Percentiles rank a stretch among this genome's conserved stretches.
Evolutionary conservation across 2,329 filamentous ascomycete genomes (phyloP).

Genomic region (Penicillium sp.): DNA sequence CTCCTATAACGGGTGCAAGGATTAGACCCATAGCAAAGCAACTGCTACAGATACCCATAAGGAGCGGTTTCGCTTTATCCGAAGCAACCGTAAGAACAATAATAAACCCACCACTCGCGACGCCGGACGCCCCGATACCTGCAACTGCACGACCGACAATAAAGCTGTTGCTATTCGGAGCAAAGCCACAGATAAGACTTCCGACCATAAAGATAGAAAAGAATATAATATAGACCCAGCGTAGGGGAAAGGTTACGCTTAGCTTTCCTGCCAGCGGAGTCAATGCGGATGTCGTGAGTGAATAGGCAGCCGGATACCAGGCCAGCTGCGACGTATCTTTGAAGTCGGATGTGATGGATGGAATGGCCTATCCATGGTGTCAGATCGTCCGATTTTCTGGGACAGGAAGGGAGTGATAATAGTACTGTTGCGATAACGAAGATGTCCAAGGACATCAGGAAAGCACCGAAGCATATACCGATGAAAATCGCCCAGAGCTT

Average conservation of each 20-base stretch:
- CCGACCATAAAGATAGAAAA: not conserved
- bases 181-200: not conserved
- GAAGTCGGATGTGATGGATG: constrained; percentile 3
- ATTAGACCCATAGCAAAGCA: constrained; percentile 6
- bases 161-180: not conserved
- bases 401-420: too few relatives aligned
- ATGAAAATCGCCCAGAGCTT: constrained; percentile 7
- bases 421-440: constrained; percentile 3
- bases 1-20: constrained; percentile 9
- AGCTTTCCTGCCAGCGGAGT: constrained; percentile 13
- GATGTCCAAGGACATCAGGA: constrained; percentile 6
- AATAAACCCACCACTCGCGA: not conserved
- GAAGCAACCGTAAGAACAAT: not conserved
- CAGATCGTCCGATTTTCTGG: not conserved
- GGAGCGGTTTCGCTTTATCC: not conserved
- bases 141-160: constrained; percentile 3
- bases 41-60: constrained; percentile 4
- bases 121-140: constrained; percentile 1
- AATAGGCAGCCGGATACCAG: constrained; percentile 12
- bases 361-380: constrained; percentile 1
- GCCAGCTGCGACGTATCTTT: constrained; percentile 5
- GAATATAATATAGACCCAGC: not conserved
- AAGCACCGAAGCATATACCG: constrained; percentile 6
- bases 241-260: not conserved
- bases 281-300: constrained; percentile 11